These are phyloP conservation scores for Pythium sp. DNA, from an alignment of 352 stramenopile species.

Conservation along the genomic window DNA sequence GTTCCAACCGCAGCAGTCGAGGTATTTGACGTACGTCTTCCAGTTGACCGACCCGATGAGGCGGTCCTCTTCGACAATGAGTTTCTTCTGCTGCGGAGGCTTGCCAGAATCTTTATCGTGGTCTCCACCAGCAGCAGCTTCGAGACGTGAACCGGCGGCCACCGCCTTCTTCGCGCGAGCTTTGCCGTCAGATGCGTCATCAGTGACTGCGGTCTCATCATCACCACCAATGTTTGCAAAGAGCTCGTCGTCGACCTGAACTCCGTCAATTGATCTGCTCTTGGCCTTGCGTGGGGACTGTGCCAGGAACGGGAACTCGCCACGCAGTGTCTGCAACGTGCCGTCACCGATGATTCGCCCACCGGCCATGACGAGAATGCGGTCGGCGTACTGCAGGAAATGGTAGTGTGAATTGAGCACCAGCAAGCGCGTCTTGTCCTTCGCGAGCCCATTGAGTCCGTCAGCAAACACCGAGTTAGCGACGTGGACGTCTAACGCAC, in stretches of 20 bases:
- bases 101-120: slow-evolving; percentile 4
- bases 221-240: slow-evolving; percentile 1
- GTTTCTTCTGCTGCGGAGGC: slow-evolving; percentile 24
- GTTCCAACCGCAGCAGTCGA: slow-evolving; percentile 45
- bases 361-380: slow-evolving; percentile 34
- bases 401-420: slow-evolving; percentile 49
- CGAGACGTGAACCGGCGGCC: not conserved
- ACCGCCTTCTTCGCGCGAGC: not conserved
- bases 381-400: slow-evolving; percentile 35
- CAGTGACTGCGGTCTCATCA: not conserved
- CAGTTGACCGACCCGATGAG: slow-evolving; percentile 33
- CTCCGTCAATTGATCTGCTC: not conserved
- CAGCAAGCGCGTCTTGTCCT: slow-evolving; percentile 32
- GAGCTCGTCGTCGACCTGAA: not conserved
- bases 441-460: slow-evolving; percentile 28
- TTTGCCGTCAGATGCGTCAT: not conserved
- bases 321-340: slow-evolving; percentile 21
- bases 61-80: slow-evolving; percentile 42
- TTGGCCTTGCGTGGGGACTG: slow-evolving; percentile 12
- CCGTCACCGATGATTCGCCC: slow-evolving; percentile 36
- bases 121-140: not conserved
- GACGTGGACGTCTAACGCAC: slow-evolving; percentile 54
- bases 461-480: slow-evolving; percentile 38
- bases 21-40: slow-evolving; percentile 50
- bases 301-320: slow-evolving; percentile 27